A percentile compares a stretch with the other conserved stretches of the same genome.
These are phyloP conservation scores for Colletotrichum sidae DNA, from an alignment of 2,329 filamentous ascomycete species.

Conservation along the genomic window DNA sequence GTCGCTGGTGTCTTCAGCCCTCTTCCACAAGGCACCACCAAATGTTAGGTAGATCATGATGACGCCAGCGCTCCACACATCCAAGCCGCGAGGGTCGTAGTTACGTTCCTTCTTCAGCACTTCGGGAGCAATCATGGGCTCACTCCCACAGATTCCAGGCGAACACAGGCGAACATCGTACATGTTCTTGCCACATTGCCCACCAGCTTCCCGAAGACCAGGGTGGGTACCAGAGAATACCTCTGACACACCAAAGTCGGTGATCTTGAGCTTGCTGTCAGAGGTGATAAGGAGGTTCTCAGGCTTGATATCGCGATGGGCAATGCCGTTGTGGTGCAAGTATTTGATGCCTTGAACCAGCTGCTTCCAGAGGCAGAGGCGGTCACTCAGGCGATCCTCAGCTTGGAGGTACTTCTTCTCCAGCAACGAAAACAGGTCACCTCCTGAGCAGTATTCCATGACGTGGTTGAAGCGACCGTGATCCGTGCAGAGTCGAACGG, in stretches of 20 bases:
- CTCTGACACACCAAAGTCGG: conserved; percentile 90
- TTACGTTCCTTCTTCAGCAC: conserved; percentile 75
- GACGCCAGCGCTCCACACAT: conserved; percentile 88
- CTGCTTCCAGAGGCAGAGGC: conserved; percentile 90
- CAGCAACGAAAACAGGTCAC: conserved; percentile 82
- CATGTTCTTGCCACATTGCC: conserved; percentile 81
- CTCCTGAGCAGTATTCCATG: conserved; percentile 90
- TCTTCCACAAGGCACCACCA: conserved; percentile 79
- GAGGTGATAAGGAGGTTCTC: conserved; percentile 86
- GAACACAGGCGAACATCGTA: conserved; percentile 74
- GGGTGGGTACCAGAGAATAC: conserved; percentile 87
- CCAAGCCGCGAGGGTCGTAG: conserved; percentile 81
- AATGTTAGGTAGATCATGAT: conserved; percentile 84
- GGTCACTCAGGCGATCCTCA: conserved; percentile 74
- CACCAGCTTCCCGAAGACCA: conserved; percentile 77
- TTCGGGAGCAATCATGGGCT: conserved; percentile 90
- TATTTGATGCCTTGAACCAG: conserved; percentile 85
- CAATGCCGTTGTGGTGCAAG: conserved; percentile 85
- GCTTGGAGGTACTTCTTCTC: conserved; percentile 75
- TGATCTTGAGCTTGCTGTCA: conserved; percentile 88
- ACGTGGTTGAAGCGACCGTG: conserved; percentile 87
- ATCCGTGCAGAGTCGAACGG: conserved; percentile 79
- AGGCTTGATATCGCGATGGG: conserved; percentile 90
- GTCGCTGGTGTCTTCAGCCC: conserved; percentile 65
- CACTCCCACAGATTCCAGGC: conserved; percentile 85